Conservation (phyloP, 306 rosid genomes). For the Lagenaria siceraria region DNA sequence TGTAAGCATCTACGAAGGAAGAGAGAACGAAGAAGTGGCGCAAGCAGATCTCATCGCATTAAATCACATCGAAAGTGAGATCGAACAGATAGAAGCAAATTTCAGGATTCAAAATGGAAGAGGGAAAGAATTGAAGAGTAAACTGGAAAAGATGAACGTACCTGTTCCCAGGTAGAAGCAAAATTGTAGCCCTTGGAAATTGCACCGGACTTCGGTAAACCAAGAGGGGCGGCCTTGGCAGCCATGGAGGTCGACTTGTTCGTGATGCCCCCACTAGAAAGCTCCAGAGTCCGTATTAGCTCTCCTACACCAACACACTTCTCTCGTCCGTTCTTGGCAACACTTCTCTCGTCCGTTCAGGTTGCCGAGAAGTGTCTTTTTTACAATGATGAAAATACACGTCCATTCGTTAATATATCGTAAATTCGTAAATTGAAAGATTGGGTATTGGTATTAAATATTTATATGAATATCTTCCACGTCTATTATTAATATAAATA, state of each 20-base stretch:
- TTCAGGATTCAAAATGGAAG: background rate
- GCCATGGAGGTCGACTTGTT: slow-evolving; percentile 17
- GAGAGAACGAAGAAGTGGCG: background rate
- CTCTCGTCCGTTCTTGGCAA: background rate
- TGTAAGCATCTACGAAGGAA: background rate
- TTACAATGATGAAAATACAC: too few species aligned
- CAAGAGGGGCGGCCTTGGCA: slow-evolving; percentile 24
- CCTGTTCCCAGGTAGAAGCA: slow-evolving; percentile 93
- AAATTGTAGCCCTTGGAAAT: slow-evolving; percentile 84
- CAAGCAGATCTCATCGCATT: background rate
- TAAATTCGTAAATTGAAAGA: too few species aligned
- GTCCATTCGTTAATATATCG: too few species aligned
- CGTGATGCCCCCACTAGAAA: too few species aligned
- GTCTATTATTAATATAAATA: too few species aligned
- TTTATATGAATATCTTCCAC: too few species aligned
- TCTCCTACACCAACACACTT: background rate
- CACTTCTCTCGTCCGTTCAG: too few species aligned
- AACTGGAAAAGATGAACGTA: background rate
- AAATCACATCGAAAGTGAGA: background rate
- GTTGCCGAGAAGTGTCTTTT: too few species aligned
- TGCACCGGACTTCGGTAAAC: slow-evolving; percentile 65
- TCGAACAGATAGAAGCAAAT: background rate
- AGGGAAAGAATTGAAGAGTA: background rate
- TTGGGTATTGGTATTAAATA: too few species aligned
- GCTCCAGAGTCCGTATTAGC: background rate